phyloP scores from a whole-genome alignment of 2,329 filamentous ascomycete species.

The Whalleya microplaca region DNA sequence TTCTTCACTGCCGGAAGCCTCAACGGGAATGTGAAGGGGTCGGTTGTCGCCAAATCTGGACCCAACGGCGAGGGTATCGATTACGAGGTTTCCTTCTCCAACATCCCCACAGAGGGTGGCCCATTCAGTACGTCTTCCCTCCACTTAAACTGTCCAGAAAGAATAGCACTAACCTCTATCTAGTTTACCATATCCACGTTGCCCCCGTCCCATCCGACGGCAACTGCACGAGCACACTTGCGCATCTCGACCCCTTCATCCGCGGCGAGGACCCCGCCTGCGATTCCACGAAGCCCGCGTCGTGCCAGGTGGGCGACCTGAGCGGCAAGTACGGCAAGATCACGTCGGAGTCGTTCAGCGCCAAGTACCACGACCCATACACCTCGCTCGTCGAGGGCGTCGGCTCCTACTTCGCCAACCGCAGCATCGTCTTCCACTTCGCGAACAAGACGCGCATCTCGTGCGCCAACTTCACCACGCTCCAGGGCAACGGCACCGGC shows the following conservation, averaged over 20 bases:
- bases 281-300: slow-evolving; percentile 57
- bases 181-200: slow-evolving; percentile 76
- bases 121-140: slow-evolving; percentile 58
- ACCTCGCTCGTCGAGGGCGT: slow-evolving; percentile 56
- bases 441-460: slow-evolving; percentile 66
- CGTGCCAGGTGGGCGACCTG: slow-evolving; percentile 78
- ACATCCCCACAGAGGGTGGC: slow-evolving; percentile 59
- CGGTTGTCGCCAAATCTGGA: slow-evolving; percentile 50
- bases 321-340: slow-evolving; percentile 74
- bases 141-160: neutral
- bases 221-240: slow-evolving; percentile 71
- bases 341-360: slow-evolving; percentile 51
- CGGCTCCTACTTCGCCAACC: slow-evolving; percentile 66
- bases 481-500: slow-evolving; percentile 22
- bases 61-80: slow-evolving; percentile 58
- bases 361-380: slow-evolving; percentile 60
- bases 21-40: slow-evolving; percentile 58
- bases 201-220: slow-evolving; percentile 65
- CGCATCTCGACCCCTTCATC: slow-evolving; percentile 72
- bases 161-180: slow-evolving; percentile 16
- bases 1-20: slow-evolving; percentile 54
- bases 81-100: slow-evolving; percentile 59
- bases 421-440: slow-evolving; percentile 67
- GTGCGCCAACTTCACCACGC: slow-evolving; percentile 63
- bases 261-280: slow-evolving; percentile 67